Evolutionary conservation across 2,329 filamentous ascomycete species (phyloP).

Genomic region (Xylariaceae sp.): DNA sequence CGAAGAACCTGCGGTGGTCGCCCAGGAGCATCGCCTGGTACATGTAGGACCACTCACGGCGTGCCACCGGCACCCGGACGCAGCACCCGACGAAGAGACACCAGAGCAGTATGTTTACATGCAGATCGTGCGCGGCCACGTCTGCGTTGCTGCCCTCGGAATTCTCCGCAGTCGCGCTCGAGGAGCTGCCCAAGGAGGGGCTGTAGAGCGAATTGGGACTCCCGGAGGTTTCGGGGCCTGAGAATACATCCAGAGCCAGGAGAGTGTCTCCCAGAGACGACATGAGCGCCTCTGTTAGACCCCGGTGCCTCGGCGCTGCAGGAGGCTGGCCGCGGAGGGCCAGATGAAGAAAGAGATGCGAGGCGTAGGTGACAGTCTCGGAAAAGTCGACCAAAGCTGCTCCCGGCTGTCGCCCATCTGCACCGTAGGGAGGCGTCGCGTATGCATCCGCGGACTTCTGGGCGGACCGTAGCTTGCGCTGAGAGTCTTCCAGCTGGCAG

Average conservation of each 20-base stretch:
- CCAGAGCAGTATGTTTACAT: constrained; percentile 24
- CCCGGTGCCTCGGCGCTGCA: constrained; percentile 22
- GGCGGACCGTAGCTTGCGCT: constrained; percentile 11
- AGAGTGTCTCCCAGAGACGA: constrained; percentile 19
- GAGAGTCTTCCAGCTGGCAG: constrained; percentile 20
- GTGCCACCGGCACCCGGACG: constrained; percentile 16
- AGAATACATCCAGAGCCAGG: constrained; percentile 18
- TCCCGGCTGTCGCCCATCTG: constrained; percentile 3
- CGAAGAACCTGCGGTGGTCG: constrained; percentile 23
- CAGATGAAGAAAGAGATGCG: constrained; percentile 24
- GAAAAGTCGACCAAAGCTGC: constrained; percentile 19
- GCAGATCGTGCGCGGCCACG: constrained; percentile 16
- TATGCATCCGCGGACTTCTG: constrained; percentile 10
- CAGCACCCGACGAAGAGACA: constrained; percentile 24
- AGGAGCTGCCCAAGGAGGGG: constrained; percentile 3
- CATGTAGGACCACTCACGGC: constrained; percentile 3
- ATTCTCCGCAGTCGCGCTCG: constrained; percentile 8
- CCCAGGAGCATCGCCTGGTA: constrained; percentile 11
- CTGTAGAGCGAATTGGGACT: background rate
- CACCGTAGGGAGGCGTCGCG: constrained; percentile 7
- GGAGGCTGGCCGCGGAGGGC: constrained; percentile 25
- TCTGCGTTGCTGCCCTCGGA: constrained; percentile 4
- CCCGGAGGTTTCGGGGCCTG: constrained; percentile 9
- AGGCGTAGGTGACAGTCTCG: constrained; percentile 21
- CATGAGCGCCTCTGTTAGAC: constrained; percentile 20